phyloP scores from a whole-genome alignment of 805 yeast species.

The Zygotorulaspora chibaensis region DNA sequence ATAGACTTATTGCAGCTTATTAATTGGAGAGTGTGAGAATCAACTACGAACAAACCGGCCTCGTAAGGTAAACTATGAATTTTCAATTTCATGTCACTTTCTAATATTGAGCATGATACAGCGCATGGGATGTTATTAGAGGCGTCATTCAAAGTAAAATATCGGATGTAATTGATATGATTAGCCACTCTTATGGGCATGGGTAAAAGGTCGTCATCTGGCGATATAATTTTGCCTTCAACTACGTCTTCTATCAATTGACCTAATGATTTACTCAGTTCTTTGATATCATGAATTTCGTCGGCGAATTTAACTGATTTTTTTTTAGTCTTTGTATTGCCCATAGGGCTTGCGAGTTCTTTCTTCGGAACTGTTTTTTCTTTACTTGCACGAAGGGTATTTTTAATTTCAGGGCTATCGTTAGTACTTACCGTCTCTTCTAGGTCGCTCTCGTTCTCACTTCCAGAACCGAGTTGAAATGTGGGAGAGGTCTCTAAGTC shows the following conservation, averaged over 20 bases:
- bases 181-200: conserved; percentile 39
- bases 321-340: conserved; percentile 2
- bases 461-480: conserved; percentile 72
- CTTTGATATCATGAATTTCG: conserved; percentile 23
- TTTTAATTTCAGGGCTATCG: background rate
- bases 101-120: conserved; percentile 54
- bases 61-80: conserved; percentile 78
- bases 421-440: background rate
- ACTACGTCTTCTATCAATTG: conserved; percentile 28
- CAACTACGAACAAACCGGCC: conserved; percentile 77
- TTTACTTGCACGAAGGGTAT: background rate
- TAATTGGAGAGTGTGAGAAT: conserved; percentile 46
- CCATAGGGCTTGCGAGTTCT: background rate
- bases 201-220: conserved; percentile 30
- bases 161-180: conserved; percentile 53
- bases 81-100: conserved; percentile 50
- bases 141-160: conserved; percentile 53
- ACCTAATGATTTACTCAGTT: conserved; percentile 29
- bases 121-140: conserved; percentile 66
- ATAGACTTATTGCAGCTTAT: conserved; percentile 77
- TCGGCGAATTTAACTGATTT: conserved; percentile 30
- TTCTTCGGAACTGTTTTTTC: background rate
- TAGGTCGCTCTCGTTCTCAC: conserved; percentile 18
- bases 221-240: conserved; percentile 20
- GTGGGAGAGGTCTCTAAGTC: conserved; percentile 25